These are phyloP conservation scores for Parathielavia appendiculata DNA, from an alignment of 495 filamentous ascomycete genomes.

Conservation along the genomic window DNA sequence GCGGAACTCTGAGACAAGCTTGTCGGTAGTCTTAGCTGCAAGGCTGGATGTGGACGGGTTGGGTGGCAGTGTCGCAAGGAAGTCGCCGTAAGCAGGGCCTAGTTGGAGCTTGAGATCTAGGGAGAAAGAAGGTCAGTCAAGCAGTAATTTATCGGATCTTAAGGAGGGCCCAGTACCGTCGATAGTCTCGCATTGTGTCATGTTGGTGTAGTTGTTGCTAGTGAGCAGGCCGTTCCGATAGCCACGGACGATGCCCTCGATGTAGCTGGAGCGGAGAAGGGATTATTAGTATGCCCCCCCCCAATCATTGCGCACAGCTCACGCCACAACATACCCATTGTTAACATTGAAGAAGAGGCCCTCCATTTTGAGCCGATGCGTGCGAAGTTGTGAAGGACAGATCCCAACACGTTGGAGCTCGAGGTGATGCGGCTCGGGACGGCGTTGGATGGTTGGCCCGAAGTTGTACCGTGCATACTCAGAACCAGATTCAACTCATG, in stretches of 20 bases:
- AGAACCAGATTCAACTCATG: no score
- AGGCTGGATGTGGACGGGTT: conserved; percentile 95
- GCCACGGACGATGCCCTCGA: conserved; percentile 94
- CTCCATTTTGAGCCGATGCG: conserved; percentile 60
- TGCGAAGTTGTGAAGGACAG: conserved; percentile 15
- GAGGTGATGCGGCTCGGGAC: conserved; percentile 12
- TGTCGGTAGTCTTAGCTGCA: conserved; percentile 92
- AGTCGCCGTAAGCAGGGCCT: conserved; percentile 93
- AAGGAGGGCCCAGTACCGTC: conserved; percentile 57
- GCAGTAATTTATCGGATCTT: not conserved
- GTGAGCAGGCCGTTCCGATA: conserved; percentile 94
- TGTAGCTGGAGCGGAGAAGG: conserved; percentile 54
- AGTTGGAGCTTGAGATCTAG: conserved; percentile 97
- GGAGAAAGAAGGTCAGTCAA: not conserved
- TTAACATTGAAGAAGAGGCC: conserved; percentile 95
- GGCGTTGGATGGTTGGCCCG: conserved; percentile 11
- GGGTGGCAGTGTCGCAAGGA: conserved; percentile 87
- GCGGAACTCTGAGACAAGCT: conserved; percentile 94
- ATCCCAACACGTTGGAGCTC: conserved; percentile 21
- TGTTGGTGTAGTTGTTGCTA: conserved; percentile 85
- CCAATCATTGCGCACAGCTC: not conserved
- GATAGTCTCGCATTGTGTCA: conserved; percentile 97
- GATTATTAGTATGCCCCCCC: conserved; percentile 32
- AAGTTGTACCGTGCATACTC: conserved; percentile 11
- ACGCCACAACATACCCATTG: conserved; percentile 60